phyloP scores from a whole-genome alignment of 176 grass and related monocot species.

The Oryza meyeriana region DNA sequence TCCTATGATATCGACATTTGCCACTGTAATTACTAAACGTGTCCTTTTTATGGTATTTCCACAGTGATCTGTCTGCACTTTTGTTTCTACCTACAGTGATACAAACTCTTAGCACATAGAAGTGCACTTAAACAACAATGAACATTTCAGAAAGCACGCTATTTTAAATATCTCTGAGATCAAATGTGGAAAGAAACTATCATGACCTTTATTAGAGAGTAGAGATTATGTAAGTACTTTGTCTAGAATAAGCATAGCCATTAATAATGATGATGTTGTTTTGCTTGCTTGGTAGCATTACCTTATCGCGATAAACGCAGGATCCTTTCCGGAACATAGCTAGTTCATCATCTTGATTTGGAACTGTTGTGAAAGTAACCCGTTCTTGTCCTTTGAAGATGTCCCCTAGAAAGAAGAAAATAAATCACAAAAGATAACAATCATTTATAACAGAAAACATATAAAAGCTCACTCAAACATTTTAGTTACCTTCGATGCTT shows the following conservation, averaged over 20 bases:
- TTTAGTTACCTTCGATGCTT: constrained; percentile 48
- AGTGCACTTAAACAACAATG: background rate
- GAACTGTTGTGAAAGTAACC: constrained; percentile 61
- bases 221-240: background rate
- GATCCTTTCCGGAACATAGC: constrained; percentile 66
- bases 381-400: constrained; percentile 66
- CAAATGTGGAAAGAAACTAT: background rate
- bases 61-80: constrained; percentile 33
- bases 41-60: constrained; percentile 33
- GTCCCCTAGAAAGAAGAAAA: constrained; percentile 47
- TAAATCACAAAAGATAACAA: background rate
- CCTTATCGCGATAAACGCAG: constrained; percentile 62
- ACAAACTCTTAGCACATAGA: background rate
- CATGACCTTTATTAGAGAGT: background rate
- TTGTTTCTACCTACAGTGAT: constrained; percentile 42
- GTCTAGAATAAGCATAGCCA: background rate
- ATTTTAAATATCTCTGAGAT: background rate
- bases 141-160: background rate
- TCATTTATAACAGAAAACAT: constrained; percentile 5
- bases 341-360: constrained; percentile 52
- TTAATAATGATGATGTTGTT: background rate
- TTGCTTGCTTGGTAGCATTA: background rate
- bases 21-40: constrained; percentile 23
- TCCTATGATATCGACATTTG: constrained; percentile 47
- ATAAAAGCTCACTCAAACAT: background rate